These are phyloP conservation scores for Aureobasidium sp. DNA, from an alignment of 2,329 filamentous ascomycete genomes.

Conservation along the genomic window DNA sequence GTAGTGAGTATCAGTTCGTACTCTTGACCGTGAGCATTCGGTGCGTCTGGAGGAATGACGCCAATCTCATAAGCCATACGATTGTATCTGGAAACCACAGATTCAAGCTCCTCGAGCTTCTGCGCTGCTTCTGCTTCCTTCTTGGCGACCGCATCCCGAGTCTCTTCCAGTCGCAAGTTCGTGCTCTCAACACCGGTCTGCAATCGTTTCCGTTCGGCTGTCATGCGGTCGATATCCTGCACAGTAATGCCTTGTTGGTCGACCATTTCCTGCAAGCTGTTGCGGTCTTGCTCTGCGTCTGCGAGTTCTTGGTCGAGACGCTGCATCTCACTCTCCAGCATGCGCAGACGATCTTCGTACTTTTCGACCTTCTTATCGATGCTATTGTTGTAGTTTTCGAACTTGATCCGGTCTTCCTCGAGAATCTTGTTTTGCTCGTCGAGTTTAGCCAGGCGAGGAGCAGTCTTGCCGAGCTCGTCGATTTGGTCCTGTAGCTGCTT, in stretches of 20 bases:
- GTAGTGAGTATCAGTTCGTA: constrained; percentile 82
- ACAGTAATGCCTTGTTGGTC: constrained; percentile 93
- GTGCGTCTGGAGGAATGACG: constrained; percentile 75
- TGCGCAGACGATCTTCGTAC: constrained; percentile 70
- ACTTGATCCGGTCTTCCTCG: constrained; percentile 90
- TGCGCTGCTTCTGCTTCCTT: constrained; percentile 81
- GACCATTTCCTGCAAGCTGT: constrained; percentile 73
- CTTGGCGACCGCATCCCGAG: constrained; percentile 73
- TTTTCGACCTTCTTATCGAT: constrained; percentile 83
- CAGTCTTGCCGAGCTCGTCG: constrained; percentile 79
- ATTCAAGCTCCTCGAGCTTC: constrained; percentile 88
- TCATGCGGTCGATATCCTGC: constrained; percentile 99
- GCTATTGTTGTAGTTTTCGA: constrained; percentile 85
- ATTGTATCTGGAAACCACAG: constrained; percentile 85
- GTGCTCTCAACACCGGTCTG: constrained; percentile 79
- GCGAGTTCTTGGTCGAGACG: constrained; percentile 68
- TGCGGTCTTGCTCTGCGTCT: constrained; percentile 75
- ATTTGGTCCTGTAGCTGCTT: constrained; percentile 76
- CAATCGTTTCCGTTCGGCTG: constrained; percentile 85
- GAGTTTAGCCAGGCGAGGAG: constrained; percentile 72
- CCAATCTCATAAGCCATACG: constrained; percentile 89
- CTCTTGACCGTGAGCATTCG: constrained; percentile 75
- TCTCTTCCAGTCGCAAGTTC: constrained; percentile 69
- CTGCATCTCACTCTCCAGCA: constrained; percentile 79
- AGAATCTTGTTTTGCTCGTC: constrained; percentile 89